A percentile compares a stretch with the other conserved stretches of the same genome.
Conservation (phyloP, 192 early-diverging fungal species). For the Umbelopsis sp. region DNA sequence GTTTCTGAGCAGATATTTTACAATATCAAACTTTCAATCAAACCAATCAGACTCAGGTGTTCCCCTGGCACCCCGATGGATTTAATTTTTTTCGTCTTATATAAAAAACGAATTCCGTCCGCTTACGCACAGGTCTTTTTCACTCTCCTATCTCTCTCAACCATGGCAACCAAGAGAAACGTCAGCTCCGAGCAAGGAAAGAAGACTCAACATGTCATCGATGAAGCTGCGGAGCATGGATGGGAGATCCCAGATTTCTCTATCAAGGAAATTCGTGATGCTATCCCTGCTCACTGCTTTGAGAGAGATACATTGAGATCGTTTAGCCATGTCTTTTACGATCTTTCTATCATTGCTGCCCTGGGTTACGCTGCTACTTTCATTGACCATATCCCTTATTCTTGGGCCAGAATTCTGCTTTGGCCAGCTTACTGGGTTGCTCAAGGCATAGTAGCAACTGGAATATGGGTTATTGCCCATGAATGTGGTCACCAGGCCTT, state of each 20-base stretch:
- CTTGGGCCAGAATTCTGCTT: conserved; percentile 46
- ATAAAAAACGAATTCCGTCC: neutral
- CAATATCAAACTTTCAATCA: neutral
- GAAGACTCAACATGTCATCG: conserved; percentile 13
- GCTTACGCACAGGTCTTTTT: neutral
- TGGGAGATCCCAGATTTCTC: conserved; percentile 73
- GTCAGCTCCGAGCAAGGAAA: conserved; percentile 8
- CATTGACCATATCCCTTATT: conserved; percentile 50
- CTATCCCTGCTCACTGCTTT: conserved; percentile 92
- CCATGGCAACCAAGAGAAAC: conserved; percentile 12
- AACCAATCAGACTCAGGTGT: neutral
- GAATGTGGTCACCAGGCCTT: conserved; percentile 96
- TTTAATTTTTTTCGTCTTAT: neutral
- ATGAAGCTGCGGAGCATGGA: conserved; percentile 43
- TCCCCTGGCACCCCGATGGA: neutral
- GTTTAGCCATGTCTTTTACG: conserved; percentile 78
- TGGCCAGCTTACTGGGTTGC: conserved; percentile 85
- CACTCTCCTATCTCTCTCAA: neutral
- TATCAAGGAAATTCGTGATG: conserved; percentile 82
- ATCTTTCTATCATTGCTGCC: conserved; percentile 66
- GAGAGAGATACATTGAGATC: conserved; percentile 80
- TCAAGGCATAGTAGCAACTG: conserved; percentile 85
- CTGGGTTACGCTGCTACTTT: conserved; percentile 70
- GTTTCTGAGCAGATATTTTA: too few species aligned
- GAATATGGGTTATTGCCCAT: conserved; percentile 87